These are phyloP conservation scores for Trichophyton equinum DNA, from an alignment of 2,329 filamentous ascomycete species.

Conservation along the genomic window DNA sequence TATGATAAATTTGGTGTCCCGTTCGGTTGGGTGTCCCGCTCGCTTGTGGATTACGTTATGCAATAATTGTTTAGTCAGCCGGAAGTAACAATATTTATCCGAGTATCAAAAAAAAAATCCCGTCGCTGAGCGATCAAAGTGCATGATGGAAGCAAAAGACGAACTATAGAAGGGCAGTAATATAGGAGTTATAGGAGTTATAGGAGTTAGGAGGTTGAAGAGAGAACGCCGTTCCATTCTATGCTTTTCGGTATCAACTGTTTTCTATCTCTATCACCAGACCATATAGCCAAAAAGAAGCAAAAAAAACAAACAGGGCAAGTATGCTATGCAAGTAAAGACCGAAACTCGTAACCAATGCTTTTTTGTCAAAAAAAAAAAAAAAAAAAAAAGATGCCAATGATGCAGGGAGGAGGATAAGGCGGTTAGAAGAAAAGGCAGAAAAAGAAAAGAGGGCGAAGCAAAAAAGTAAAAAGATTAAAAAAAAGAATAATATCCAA, in stretches of 20 bases:
- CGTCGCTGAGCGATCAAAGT: background rate
- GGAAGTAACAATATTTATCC: background rate
- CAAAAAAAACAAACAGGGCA: background rate
- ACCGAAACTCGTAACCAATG: background rate
- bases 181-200: too few relatives aligned
- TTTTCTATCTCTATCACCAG: background rate
- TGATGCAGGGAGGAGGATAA: background rate
- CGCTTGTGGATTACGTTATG: too few relatives aligned
- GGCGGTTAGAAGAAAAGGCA: background rate
- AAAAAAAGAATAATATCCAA: background rate
- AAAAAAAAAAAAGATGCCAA: background rate
- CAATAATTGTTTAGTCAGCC: too few relatives aligned
- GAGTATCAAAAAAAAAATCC: background rate
- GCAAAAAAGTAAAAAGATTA: background rate
- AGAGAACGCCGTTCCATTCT: background rate
- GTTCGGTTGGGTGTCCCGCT: too few relatives aligned
- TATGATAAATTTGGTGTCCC: too few relatives aligned
- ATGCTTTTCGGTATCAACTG: background rate
- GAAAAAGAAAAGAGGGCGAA: too few relatives aligned
- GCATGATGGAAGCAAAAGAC: background rate
- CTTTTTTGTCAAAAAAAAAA: background rate
- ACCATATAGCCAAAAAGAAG: background rate
- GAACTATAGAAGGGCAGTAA: too few relatives aligned
- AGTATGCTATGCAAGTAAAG: background rate
- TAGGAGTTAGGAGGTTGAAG: too few relatives aligned